Percentiles rank a stretch among this genome's conserved stretches.
Evolutionary conservation across 768 basidiomycete species (phyloP).

Genomic region (Crucibulum laeve): DNA sequence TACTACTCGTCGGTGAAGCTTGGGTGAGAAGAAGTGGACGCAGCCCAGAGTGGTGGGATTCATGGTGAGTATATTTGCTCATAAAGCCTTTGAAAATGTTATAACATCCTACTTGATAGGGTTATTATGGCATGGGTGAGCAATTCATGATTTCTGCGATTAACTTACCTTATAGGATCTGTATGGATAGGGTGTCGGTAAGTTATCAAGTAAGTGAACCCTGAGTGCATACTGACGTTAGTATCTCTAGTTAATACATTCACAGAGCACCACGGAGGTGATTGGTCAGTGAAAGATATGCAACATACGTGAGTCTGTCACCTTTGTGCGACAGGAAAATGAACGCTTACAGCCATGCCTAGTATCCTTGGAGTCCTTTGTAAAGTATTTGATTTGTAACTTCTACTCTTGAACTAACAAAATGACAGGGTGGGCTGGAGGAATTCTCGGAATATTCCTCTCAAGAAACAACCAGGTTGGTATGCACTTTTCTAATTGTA

Average conservation of each 20-base stretch:
- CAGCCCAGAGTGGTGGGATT: constrained; percentile 87
- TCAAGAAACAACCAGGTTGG: constrained; percentile 71
- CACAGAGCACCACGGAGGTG: constrained; percentile 79
- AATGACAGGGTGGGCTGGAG: constrained; percentile 83
- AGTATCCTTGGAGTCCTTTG: constrained; percentile 75
- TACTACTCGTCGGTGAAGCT: constrained; percentile 70
- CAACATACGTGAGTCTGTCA: constrained; percentile 73
- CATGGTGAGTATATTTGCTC: constrained; percentile 43
- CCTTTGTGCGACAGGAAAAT: not conserved
- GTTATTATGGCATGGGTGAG: constrained; percentile 52
- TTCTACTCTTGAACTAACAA: constrained; percentile 5
- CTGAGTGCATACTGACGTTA: not conserved
- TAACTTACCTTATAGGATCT: not conserved
- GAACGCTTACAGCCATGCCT: not conserved
- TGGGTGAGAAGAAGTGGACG: constrained; percentile 71
- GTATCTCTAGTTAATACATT: constrained; percentile 75
- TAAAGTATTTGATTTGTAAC: constrained; percentile 23
- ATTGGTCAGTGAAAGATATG: constrained; percentile 91
- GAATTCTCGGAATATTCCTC: constrained; percentile 82
- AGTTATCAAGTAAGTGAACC: constrained; percentile 17
- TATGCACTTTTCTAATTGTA: not conserved
- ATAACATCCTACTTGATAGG: constrained; percentile 16
- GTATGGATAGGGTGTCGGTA: constrained; percentile 50
- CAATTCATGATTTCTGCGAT: not conserved
- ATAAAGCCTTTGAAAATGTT: not conserved